Percentiles rank a stretch among this genome's conserved stretches.
phyloP scores from a whole-genome alignment of 106 monocot genomes.

The Phalaenopsis equestris region DNA sequence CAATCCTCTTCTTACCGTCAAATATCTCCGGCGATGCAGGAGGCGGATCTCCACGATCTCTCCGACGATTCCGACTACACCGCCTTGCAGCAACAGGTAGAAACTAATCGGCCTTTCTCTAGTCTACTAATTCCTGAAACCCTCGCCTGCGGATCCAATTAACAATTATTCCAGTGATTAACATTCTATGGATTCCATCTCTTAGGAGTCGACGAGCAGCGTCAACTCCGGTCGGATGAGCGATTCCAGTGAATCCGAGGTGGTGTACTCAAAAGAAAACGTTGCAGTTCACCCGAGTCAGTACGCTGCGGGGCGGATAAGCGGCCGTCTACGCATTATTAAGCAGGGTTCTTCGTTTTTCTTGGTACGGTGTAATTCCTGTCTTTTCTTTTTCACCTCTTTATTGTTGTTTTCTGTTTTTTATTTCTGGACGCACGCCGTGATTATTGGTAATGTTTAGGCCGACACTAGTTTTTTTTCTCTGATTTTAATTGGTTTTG shows the following conservation, averaged over 20 bases:
- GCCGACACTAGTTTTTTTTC: too few relatives aligned
- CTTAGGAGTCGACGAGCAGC: constrained; percentile 5
- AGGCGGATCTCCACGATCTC: constrained; percentile 40
- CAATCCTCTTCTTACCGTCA: not conserved
- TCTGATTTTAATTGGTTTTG: too few relatives aligned
- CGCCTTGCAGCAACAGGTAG: constrained; percentile 45
- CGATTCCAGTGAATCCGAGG: constrained; percentile 13
- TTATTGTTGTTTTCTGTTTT: not conserved
- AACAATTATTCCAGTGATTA: not conserved
- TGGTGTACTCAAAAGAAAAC: constrained; percentile 49
- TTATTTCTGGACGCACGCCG: not conserved
- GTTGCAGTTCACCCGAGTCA: constrained; percentile 66
- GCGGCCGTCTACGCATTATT: constrained; percentile 38
- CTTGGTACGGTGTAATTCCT: constrained; percentile 22
- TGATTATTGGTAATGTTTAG: not conserved
- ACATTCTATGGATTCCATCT: not conserved
- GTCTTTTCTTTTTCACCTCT: not conserved
- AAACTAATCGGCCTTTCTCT: not conserved
- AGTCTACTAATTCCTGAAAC: not conserved
- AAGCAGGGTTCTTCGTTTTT: constrained; percentile 32
- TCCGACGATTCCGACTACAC: constrained; percentile 63
- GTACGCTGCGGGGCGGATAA: constrained; percentile 42
- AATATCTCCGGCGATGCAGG: constrained; percentile 8
- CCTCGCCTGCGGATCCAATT: not conserved
- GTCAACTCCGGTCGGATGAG: not conserved